A percentile compares a stretch with the other conserved stretches of the same genome.
phyloP scores from a whole-genome alignment of 257 asterid species.

The Fraxinus americana region DNA sequence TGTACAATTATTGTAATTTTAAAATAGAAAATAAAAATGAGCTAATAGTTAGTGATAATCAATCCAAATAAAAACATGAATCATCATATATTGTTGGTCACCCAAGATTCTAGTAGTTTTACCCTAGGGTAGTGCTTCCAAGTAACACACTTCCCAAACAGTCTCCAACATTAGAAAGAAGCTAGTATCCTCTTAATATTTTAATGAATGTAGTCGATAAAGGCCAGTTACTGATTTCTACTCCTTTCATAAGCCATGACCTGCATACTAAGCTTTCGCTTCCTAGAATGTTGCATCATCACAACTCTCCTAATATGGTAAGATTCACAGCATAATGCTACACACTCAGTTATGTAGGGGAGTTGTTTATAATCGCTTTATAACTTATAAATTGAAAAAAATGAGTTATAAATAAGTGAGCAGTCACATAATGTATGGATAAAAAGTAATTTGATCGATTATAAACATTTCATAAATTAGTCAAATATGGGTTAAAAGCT shows the following conservation, averaged over 20 bases:
- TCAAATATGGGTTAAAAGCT: neutral
- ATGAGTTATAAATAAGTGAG: neutral
- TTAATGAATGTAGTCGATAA: neutral
- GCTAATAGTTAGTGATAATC: neutral
- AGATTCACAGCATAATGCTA: neutral
- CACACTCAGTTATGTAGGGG: neutral
- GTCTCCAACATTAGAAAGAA: neutral
- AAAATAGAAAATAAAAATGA: neutral
- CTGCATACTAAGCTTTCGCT: neutral
- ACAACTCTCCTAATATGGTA: neutral
- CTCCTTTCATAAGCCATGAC: neutral
- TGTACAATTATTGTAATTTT: neutral
- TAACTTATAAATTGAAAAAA: too few species aligned
- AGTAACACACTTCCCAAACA: neutral
- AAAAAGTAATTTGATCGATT: too few species aligned
- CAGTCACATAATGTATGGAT: neutral
- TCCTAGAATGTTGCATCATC: neutral
- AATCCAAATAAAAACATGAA: neutral
- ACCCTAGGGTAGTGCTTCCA: neutral
- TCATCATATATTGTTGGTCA: neutral
- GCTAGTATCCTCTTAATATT: neutral
- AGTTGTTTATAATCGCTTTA: too few species aligned
- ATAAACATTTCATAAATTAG: too few species aligned
- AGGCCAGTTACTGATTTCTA: neutral
- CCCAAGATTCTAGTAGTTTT: neutral